Evolutionary conservation across 2,329 filamentous ascomycete species (phyloP), one percentile per base, ranked within the genome.

Genomic region (Neofusicoccum laricinum): DNA sequence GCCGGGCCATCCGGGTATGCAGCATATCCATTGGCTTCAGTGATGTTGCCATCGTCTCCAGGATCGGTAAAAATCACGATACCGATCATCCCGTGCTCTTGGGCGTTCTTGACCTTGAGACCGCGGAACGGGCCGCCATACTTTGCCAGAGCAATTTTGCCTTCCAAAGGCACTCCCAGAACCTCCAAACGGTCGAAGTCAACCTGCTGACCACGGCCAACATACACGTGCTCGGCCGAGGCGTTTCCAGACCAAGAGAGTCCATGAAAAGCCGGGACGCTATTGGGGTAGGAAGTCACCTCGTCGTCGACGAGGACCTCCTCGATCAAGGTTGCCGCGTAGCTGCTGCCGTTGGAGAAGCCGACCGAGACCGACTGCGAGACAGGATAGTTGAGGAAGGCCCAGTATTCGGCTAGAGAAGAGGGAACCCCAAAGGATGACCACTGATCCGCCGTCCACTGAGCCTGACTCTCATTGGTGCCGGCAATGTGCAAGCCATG

Each of bases 101-200:
- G 77, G 3, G 80, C 78, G 61, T 81, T 81, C 70, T 81, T 81
- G 30, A 82, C 79, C 65, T 82, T 82, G 25, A 82, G 70, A 2
- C 80, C 80, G 61, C 80, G 74, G 69, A 80, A 80, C 0, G 78
- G 76, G 1, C 78, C 78, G 19, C 78, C 78, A 61, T 81, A 82
- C 65, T 77, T 77, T 21, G 79, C 75, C n/a, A 82, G 67, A 1
- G 80, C 80, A 65, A 82, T 81, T 67, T 82, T 82, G 61, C 80
- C 80, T 65, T 81, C 74, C 2, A 82, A 73, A 21, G 77, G 68
- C 14, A 82, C 76, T 32, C 78, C 78, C 7, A 80, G 70, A 34
- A 73, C 75, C 15, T 72, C 57, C 7, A 81, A 70, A 15, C 78
- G 73, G n/a, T 81, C 72, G 51, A 81, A 82, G 63, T 83, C 80